phyloP scores from a whole-genome alignment of 257 asterid genomes.

The Petunia secreta region DNA sequence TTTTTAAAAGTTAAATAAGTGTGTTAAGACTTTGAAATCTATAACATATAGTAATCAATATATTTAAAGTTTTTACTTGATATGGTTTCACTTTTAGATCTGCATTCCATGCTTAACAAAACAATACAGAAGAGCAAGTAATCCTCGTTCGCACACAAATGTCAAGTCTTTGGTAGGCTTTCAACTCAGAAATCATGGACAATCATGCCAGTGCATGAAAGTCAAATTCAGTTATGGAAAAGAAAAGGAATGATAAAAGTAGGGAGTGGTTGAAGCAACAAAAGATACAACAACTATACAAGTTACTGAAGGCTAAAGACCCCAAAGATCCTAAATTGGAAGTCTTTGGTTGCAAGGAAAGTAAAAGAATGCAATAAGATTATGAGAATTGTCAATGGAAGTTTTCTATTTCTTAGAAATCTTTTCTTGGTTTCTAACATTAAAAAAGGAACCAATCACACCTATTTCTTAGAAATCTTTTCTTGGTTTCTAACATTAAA shows the following conservation, averaged over 20 bases:
- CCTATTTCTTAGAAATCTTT: not conserved
- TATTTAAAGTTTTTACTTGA: too few species aligned
- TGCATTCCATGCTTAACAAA: too few species aligned
- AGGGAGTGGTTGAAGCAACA: not conserved
- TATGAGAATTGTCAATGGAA: not conserved
- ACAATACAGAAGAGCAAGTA: not conserved
- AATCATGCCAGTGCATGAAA: not conserved
- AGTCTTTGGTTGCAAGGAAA: not conserved
- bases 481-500: not conserved
- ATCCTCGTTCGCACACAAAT: not conserved
- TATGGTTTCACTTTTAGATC: too few species aligned
- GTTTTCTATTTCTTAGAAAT: not conserved
- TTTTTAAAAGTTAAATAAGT: not conserved
- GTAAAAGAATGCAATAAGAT: not conserved
- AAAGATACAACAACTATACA: not conserved
- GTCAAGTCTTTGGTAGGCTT: not conserved
- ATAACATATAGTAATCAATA: too few species aligned
- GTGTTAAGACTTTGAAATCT: too few species aligned
- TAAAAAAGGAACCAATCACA: conserved; percentile 16
- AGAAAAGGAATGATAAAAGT: not conserved
- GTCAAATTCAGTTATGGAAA: not conserved
- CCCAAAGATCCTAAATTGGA: conserved; percentile 13
- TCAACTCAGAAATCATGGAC: not conserved
- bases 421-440: not conserved
- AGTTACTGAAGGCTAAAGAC: not conserved